These are phyloP conservation scores for Lactarius hengduanensis DNA, from an alignment of 768 basidiomycete genomes.

Conservation along the genomic window DNA sequence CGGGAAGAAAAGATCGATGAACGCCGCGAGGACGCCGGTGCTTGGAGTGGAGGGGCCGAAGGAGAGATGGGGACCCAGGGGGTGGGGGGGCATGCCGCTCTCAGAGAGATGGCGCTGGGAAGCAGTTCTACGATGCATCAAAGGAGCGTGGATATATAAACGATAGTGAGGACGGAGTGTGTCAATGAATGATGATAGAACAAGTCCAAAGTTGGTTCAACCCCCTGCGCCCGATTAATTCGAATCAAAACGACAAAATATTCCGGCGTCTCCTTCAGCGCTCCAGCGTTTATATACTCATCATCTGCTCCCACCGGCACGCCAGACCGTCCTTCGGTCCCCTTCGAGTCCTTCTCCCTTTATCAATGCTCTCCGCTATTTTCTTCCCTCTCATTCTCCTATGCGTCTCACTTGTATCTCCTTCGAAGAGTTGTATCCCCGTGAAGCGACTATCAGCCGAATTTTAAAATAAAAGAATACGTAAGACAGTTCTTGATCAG, in stretches of 20 bases:
- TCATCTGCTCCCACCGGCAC: neutral
- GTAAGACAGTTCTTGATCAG: neutral
- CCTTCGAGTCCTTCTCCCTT: neutral
- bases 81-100: conserved; percentile 16
- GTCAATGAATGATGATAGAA: conserved; percentile 9
- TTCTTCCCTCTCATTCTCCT: neutral
- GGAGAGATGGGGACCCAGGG: neutral
- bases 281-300: neutral
- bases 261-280: neutral
- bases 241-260: neutral
- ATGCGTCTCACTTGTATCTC: neutral
- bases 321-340: neutral
- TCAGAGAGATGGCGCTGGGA: conserved; percentile 21
- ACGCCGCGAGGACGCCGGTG: conserved; percentile 2
- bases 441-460: neutral
- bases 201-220: neutral
- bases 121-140: conserved; percentile 25
- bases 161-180: conserved; percentile 4
- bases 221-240: neutral
- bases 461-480: neutral
- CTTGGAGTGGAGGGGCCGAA: neutral
- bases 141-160: conserved; percentile 22
- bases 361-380: neutral
- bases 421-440: neutral
- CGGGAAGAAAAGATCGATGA: conserved; percentile 22